Evolutionary conservation across 1,284 basidiomycete genomes (phyloP).

Genomic region (Cryptococcus depauperatus): DNA sequence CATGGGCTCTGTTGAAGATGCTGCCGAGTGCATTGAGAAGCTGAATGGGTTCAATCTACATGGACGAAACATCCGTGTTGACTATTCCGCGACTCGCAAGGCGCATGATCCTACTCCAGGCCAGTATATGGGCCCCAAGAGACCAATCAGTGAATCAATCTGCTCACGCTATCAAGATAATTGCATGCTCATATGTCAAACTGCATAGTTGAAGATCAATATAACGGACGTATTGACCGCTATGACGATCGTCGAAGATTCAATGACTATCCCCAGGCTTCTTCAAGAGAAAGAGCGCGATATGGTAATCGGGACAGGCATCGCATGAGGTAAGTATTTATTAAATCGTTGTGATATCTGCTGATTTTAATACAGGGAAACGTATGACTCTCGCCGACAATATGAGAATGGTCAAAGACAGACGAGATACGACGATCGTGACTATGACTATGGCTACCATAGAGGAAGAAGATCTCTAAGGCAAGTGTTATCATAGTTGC

Average conservation of each 20-base stretch:
- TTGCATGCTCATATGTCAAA: neutral
- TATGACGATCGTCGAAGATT: too few relatives aligned
- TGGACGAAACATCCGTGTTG: slow-evolving; percentile 90
- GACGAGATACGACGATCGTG: too few relatives aligned
- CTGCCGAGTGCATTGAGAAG: slow-evolving; percentile 75
- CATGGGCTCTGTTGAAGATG: slow-evolving; percentile 81
- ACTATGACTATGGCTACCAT: neutral
- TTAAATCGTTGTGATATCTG: too few relatives aligned
- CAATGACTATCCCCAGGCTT: too few relatives aligned
- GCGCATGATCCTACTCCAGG: slow-evolving; percentile 95
- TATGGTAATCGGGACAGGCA: too few relatives aligned
- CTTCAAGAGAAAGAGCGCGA: too few relatives aligned
- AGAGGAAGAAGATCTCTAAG: neutral
- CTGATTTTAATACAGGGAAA: too few relatives aligned
- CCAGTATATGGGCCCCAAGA: slow-evolving; percentile 91
- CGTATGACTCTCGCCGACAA: too few relatives aligned
- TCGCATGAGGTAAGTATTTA: too few relatives aligned
- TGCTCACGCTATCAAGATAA: neutral
- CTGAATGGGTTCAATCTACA: slow-evolving; percentile 91
- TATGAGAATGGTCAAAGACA: too few relatives aligned
- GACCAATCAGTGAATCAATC: slow-evolving; percentile 44
- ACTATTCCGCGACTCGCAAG: slow-evolving; percentile 87
- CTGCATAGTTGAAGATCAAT: neutral
- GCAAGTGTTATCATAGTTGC: neutral
- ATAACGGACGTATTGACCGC: too few relatives aligned